Percentiles rank a stretch among this genome's conserved stretches.
Conservation (phyloP, 73 alveolate species). For the Paramecium tetraurelia region DNA sequence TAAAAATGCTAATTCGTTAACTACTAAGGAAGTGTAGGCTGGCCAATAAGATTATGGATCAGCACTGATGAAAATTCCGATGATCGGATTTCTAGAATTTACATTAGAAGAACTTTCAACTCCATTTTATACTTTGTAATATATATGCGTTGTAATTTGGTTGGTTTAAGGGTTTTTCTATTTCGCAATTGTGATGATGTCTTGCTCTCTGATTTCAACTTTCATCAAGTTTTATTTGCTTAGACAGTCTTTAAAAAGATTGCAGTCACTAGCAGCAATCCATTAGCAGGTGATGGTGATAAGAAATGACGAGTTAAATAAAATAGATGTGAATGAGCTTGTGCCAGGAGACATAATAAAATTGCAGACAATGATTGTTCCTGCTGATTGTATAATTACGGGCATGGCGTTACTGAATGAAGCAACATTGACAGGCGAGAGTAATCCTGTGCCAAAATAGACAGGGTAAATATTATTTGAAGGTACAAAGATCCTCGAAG, state of each 20-base stretch:
- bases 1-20: neutral
- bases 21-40: neutral
- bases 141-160: neutral
- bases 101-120: neutral
- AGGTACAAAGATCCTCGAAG: neutral
- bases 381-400: conserved; percentile 39
- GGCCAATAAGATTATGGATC: neutral
- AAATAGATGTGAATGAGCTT: neutral
- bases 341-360: neutral
- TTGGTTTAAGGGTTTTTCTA: neutral
- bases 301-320: neutral
- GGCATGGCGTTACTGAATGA: conserved; percentile 82
- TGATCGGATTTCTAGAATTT: neutral
- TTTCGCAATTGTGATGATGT: neutral
- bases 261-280: neutral
- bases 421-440: conserved; percentile 89
- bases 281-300: neutral
- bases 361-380: neutral
- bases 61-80: neutral
- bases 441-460: conserved; percentile 65
- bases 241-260: neutral
- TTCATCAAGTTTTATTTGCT: neutral
- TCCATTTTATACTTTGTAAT: neutral
- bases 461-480: neutral
- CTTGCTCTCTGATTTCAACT: neutral